Percentiles rank a stretch among this genome's conserved stretches.
Evolutionary conservation across 768 basidiomycete species (phyloP).

Genomic region (Auricularia heimuer): DNA sequence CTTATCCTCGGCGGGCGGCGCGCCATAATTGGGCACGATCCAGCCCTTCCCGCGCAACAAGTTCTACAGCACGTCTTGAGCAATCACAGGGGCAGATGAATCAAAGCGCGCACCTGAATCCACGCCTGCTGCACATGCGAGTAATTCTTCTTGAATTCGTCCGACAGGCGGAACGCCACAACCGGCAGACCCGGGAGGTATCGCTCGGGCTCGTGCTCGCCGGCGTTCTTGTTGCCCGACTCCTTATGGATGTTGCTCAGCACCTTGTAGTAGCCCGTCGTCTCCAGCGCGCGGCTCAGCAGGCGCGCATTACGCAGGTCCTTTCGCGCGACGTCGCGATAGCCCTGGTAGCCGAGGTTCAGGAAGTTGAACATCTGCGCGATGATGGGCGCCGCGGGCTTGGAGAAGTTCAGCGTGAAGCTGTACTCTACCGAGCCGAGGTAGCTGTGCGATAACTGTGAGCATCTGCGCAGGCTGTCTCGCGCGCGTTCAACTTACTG

Average conservation of each 20-base stretch:
- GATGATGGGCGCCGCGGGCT: constrained; percentile 47
- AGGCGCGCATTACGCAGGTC: constrained; percentile 49
- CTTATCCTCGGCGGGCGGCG: constrained; percentile 40
- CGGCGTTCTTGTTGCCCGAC: constrained; percentile 24
- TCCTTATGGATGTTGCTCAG: constrained; percentile 40
- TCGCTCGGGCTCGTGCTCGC: constrained; percentile 30
- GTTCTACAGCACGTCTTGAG: too few relatives aligned
- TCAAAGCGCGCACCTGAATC: constrained; percentile 39
- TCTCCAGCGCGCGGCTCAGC: constrained; percentile 46
- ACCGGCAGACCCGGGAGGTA: constrained; percentile 51
- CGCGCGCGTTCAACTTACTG: constrained; percentile 28
- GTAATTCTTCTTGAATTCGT: constrained; percentile 41
- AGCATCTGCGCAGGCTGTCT: constrained; percentile 20
- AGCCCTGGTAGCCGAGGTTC: constrained; percentile 48
- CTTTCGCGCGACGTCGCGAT: constrained; percentile 35
- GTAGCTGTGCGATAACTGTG: constrained; percentile 29
- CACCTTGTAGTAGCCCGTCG: constrained; percentile 38
- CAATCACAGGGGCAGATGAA: too few relatives aligned
- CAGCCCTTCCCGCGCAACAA: constrained; percentile 44
- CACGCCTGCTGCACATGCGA: constrained; percentile 44
- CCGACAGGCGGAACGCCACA: constrained; percentile 49
- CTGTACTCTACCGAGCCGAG: constrained; percentile 51
- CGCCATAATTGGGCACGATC: constrained; percentile 53
- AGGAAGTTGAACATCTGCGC: constrained; percentile 54
- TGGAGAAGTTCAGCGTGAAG: constrained; percentile 53